Evolutionary conservation across 192 early-diverging fungal species (phyloP).

Genomic region (Backusella luteola): DNA sequence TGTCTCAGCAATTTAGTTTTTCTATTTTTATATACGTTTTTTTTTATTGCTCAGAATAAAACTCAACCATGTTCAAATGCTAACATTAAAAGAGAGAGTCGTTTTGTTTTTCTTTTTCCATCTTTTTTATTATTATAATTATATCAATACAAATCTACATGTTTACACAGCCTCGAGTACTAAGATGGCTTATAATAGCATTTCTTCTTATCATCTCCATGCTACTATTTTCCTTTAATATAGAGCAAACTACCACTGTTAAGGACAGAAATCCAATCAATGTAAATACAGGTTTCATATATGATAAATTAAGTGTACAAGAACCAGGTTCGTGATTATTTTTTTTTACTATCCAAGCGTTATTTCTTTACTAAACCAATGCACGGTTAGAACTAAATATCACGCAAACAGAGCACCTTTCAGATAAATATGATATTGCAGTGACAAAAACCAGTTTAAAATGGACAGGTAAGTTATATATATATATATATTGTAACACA

Average conservation of each 20-base stretch:
- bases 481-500: neutral
- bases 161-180: neutral
- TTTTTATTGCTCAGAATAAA: neutral
- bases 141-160: neutral
- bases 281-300: neutral
- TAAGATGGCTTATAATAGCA: neutral
- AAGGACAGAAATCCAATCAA: neutral
- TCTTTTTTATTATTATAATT: neutral
- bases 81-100: neutral
- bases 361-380: neutral
- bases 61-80: neutral
- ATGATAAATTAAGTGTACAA: neutral
- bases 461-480: neutral
- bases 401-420: neutral
- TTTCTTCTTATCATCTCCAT: neutral
- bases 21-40: neutral
- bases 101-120: neutral
- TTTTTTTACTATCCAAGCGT: neutral
- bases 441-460: neutral
- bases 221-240: neutral
- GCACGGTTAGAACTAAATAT: neutral
- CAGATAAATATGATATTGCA: conserved; percentile 3
- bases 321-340: neutral
- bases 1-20: neutral
- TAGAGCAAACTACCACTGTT: neutral